Evolutionary conservation across 2,329 filamentous ascomycete genomes (phyloP), one percentile per base, ranked within the genome.

Genomic region (Coniochaeta ligniaria): DNA sequence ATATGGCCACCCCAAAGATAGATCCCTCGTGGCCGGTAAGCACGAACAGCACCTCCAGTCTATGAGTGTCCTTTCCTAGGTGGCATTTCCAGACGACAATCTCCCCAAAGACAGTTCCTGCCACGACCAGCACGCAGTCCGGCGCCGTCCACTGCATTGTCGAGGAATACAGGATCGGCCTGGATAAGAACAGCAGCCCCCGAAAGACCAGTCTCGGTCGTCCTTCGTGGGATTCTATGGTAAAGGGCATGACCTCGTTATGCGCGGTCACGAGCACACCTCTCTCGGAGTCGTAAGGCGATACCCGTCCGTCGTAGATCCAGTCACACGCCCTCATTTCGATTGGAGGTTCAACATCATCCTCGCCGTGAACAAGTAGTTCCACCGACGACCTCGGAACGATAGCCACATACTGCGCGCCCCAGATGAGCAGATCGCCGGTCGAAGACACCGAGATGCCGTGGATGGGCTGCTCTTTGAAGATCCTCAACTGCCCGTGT

Each of bases 21-120:
- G 94, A 97, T 0, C 95, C 95, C 69, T 97, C 92, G 68, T 99
- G 95, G 0, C 86, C 86, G 0, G 78, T 77, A 57, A 89, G 80
- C 26, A 84, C 78, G 60, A 76, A 80, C 4, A 85, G 73, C 22
- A 84, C 73, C 65, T 82, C 75, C 75, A 20, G 6, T 36, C 20
- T 31, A 22, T 2, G 61, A 1, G 41, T 41, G 11, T 28, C 58
- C 36, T 61, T 55, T 33, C 60, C 63, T n/a, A 81, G 66, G 55
- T 76, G 75, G 66, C 85, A 92, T 65, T 87, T 90, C 95, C 95
- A 98, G 17, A 96, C 83, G 41, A 97, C 80, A 36, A 99, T 90
- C 72, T 98, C 93, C 3, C 95, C 95, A 74, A 98, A 98, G 1
- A 94, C 92, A 0, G 95, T 98, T 1, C 95, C 95, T 3, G 90